Conservation (phyloP, 208 protist species). For the Wallacemonas rigidus region DNA sequence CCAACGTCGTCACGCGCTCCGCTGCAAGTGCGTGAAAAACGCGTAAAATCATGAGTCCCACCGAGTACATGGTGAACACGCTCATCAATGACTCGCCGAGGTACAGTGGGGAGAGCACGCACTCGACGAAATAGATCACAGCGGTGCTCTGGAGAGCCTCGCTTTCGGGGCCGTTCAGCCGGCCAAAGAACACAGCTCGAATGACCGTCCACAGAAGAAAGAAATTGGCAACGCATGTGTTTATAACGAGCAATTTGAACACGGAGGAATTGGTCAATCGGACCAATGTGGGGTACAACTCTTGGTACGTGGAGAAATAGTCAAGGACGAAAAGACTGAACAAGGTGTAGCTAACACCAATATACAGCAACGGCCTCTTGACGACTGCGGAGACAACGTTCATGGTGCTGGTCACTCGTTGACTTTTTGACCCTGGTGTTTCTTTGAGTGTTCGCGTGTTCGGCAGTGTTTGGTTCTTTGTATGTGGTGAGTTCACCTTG, state of each 20-base stretch:
- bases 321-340: slow-evolving; percentile 47
- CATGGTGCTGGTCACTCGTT: neutral
- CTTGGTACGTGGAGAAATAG: slow-evolving; percentile 59
- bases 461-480: neutral
- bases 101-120: slow-evolving; percentile 52
- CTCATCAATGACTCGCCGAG: slow-evolving; percentile 37
- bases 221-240: slow-evolving; percentile 28
- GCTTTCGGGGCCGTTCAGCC: slow-evolving; percentile 45
- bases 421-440: neutral
- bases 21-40: slow-evolving; percentile 65
- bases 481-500: neutral
- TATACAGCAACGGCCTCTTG: slow-evolving; percentile 37
- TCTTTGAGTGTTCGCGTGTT: too few relatives aligned
- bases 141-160: slow-evolving; percentile 31
- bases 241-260: slow-evolving; percentile 59
- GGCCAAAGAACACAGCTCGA: slow-evolving; percentile 67
- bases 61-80: slow-evolving; percentile 24
- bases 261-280: slow-evolving; percentile 65
- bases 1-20: slow-evolving; percentile 50
- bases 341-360: slow-evolving; percentile 47
- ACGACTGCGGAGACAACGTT: slow-evolving; percentile 10
- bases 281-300: slow-evolving; percentile 65
- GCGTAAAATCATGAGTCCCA: slow-evolving; percentile 36
- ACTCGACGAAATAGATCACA: slow-evolving; percentile 64
- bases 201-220: slow-evolving; percentile 31